These are phyloP conservation scores for Tylopilus sp. DNA, from an alignment of 768 basidiomycete genomes.

Conservation along the genomic window DNA sequence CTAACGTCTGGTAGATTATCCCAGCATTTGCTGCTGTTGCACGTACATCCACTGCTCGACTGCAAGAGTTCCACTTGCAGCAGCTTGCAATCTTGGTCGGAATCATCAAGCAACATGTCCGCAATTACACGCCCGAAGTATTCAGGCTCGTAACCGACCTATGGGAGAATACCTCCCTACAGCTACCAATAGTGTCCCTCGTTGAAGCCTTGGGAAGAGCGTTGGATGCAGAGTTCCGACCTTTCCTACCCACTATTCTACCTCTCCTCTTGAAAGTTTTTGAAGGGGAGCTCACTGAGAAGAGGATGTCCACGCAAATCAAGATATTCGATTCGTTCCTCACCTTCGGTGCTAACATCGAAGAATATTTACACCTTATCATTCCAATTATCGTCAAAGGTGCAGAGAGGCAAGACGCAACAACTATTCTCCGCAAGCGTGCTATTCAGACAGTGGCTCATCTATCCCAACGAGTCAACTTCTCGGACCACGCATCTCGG, in stretches of 20 bases:
- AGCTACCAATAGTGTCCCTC: slow-evolving; percentile 87
- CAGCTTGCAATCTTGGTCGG: slow-evolving; percentile 93
- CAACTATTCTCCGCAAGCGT: slow-evolving; percentile 72
- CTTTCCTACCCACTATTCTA: slow-evolving; percentile 86
- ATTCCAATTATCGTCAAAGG: slow-evolving; percentile 92
- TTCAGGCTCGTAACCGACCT: slow-evolving; percentile 85
- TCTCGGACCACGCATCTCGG: slow-evolving; percentile 94
- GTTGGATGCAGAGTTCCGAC: slow-evolving; percentile 95
- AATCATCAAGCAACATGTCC: slow-evolving; percentile 96
- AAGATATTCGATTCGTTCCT: slow-evolving; percentile 94
- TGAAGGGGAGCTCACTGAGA: slow-evolving; percentile 82
- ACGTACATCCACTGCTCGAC: slow-evolving; percentile 70
- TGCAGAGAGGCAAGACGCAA: slow-evolving; percentile 79
- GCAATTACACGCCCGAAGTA: slow-evolving; percentile 84
- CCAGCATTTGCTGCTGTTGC: slow-evolving; percentile 93
- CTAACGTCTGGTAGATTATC: slow-evolving; percentile 59
- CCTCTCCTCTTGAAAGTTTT: slow-evolving; percentile 89
- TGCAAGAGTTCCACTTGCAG: slow-evolving; percentile 92
- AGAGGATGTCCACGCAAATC: slow-evolving; percentile 72
- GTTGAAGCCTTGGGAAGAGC: slow-evolving; percentile 92
- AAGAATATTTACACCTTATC: slow-evolving; percentile 96
- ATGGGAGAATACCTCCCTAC: slow-evolving; percentile 82
- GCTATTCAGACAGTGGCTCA: slow-evolving; percentile 92
- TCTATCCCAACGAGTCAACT: slow-evolving; percentile 89
- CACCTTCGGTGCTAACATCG: slow-evolving; percentile 93